phyloP scores from a whole-genome alignment of 805 yeast species.

The Lipomyces starkeyi region DNA sequence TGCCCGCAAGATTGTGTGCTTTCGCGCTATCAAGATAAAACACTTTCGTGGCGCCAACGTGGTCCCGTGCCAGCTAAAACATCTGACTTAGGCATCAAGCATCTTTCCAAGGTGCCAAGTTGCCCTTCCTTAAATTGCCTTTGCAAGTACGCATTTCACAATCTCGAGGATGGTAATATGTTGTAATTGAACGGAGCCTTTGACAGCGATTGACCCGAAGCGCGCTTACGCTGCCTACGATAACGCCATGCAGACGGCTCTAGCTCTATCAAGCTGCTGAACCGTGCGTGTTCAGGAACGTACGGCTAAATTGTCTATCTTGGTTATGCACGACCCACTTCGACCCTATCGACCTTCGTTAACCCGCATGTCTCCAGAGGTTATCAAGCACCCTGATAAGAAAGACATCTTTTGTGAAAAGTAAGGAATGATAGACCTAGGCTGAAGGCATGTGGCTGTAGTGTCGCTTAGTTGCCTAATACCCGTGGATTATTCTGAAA shows the following conservation, averaged over 20 bases:
- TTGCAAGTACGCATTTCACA: no score
- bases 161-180: no score
- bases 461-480: neutral
- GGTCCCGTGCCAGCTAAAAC: neutral
- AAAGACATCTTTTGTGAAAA: no score
- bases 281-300: neutral
- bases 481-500: neutral
- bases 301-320: neutral
- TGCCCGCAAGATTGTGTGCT: neutral
- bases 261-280: conserved; percentile 4
- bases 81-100: neutral
- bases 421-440: neutral
- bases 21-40: neutral
- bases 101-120: no score
- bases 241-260: neutral
- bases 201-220: no score
- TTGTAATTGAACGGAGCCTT: no score
- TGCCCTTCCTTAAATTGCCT: no score
- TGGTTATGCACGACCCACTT: neutral
- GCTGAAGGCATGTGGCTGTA: neutral
- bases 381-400: no score
- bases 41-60: no score
- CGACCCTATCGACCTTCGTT: no score
- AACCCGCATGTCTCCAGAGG: no score
- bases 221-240: no score